Evolutionary conservation across 2,329 filamentous ascomycete species (phyloP).

Genomic region (Alternaria sp.): DNA sequence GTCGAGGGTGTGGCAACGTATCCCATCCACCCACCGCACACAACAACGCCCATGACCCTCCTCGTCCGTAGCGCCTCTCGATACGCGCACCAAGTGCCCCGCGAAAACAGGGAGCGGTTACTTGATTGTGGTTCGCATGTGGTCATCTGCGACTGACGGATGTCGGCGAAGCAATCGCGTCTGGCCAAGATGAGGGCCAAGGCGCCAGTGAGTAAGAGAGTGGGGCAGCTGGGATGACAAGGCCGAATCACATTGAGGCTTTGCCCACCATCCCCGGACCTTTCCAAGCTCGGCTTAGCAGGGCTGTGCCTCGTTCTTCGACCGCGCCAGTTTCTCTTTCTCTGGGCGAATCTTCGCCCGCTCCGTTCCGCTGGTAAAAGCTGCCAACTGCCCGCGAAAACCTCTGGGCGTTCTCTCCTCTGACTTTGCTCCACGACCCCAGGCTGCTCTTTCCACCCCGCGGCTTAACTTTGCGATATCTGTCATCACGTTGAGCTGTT

Average conservation of each 20-base stretch:
- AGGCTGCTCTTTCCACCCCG: conserved; percentile 9
- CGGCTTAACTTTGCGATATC: conserved; percentile 5
- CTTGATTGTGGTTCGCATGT: conserved; percentile 2
- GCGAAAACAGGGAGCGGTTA: not conserved
- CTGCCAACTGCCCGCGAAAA: conserved; percentile 12
- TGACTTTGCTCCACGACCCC: conserved; percentile 15
- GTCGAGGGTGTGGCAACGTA: not conserved
- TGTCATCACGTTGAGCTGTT: conserved; percentile 9
- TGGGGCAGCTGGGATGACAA: not conserved
- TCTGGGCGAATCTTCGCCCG: conserved; percentile 16
- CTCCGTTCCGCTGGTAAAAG: conserved; percentile 12
- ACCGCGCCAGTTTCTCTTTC: conserved; percentile 8
- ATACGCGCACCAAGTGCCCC: not conserved
- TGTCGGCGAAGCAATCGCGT: conserved; percentile 1
- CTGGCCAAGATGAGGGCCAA: conserved; percentile 9
- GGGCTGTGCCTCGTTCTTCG: conserved; percentile 2
- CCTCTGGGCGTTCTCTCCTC: conserved; percentile 19
- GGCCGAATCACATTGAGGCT: conserved; percentile 2
- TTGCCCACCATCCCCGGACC: not conserved
- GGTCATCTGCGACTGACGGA: conserved; percentile 5
- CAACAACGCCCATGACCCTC: not conserved
- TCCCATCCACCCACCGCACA: not conserved
- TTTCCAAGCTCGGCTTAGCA: not conserved
- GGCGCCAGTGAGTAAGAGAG: conserved; percentile 3
- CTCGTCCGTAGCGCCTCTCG: not conserved